Evolutionary conservation across 2,329 filamentous ascomycete genomes (phyloP), one percentile per base, ranked within the genome.

Genomic region (Aspergillus pseudoviridinutans): DNA sequence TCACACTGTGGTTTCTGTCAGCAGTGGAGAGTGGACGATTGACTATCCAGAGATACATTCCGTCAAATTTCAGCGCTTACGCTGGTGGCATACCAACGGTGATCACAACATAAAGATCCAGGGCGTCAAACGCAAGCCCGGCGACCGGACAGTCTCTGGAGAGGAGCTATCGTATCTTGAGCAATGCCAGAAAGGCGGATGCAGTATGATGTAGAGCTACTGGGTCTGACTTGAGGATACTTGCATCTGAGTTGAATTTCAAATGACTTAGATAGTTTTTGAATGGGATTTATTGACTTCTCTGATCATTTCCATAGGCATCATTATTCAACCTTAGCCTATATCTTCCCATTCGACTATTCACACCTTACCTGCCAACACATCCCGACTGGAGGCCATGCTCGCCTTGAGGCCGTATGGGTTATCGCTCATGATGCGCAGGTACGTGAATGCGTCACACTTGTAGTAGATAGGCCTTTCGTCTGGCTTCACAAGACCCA

Each of bases 61-160:
- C 0, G 85, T 85, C 4, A 78, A 85, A 64, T 79, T 91, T 59
- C 93, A 97, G 77, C 84, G 84, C 62, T 76, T 99, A 61, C 85
- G 85, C 65, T 99, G 94, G 94, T 97, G 93, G 92, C 92, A 99
- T 75, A 85, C 85, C 1, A 87, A 88, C 56, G 94, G 93, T 2
- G 86, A 92, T 64, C 93, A 97, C 75, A 86, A 79, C 50, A 80
- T 99, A 55, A 89, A 83, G 60, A 82, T 97, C 8, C 87, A 83
- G 22, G 94, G 94, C 0, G 77, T 90, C 22, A 85, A 89, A 66
- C 83, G 88, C 66, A 87, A 81, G 65, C 71, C 68, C 4, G 72
- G 73, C 2, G 68, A 72, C 7, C 53, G 66, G 54, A 54, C 65
- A 47, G 85, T 83, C 1, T 82, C 82, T 3, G 85, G 85, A 4